Base-by-base conservation (phyloP, 257 asterid species). In the Nyctanthes arbortristis region DNA sequence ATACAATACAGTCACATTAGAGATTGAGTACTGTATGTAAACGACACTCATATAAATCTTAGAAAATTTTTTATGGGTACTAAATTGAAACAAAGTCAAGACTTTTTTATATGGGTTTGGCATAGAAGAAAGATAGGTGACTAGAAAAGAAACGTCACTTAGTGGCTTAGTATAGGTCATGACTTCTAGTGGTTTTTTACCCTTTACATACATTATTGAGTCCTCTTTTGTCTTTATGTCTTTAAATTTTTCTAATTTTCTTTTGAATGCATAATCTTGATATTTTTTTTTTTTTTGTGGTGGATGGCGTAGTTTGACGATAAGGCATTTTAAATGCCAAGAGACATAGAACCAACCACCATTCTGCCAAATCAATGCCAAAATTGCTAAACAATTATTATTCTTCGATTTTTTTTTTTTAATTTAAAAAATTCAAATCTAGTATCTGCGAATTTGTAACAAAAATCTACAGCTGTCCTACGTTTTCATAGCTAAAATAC, bases 231-330 rank as follows among this genome's bases (percentile, higher is more conserved):
- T 81, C 84, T 72, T 82, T 70, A 70, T 78, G 55, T 25, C 28
- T 45, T 6, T 4, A 37, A 35, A 56, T 33, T 18, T 37, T 27
- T 63, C 5, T 36, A 24, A 54, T 5, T 14, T 27, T 77, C 36
- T 36, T 33, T 68, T 37, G 65, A 71, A 60, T 49, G 68, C 37
- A 61, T 67, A 63, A 70, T 73, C 58, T 74, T 36, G 60, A 65
- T 39, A 77, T 49, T 5, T 71, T 61, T 63, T 79, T 35, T 22
- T 75, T 77, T 80, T 78, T 67, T 89, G 91, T 92, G 96, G 96
- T 86, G 96, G 89, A 83, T 80, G 85, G 62, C 49, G 70, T 85
- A 80, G 84, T 78, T 79, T 80, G 90, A 82, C 88, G 96, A 87
- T 85, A 89, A 84, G 83, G 89, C 93, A 81, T 80, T 74, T 76